phyloP scores from a whole-genome alignment of 2,329 filamentous ascomycete genomes.

The Ascochyta viciae-villosae region DNA sequence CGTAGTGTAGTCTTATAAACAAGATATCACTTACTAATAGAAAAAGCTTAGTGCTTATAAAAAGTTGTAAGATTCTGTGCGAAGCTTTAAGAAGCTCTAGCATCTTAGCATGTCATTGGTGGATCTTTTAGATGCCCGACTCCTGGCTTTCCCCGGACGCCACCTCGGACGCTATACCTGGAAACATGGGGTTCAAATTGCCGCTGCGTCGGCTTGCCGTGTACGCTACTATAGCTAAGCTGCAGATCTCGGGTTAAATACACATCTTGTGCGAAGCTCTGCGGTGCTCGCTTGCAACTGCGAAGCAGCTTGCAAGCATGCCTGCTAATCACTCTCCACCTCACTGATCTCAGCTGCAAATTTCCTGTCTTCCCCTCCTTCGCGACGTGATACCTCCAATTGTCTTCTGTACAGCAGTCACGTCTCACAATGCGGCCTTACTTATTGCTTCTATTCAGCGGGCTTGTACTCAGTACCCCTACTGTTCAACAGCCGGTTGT shows the following conservation, averaged over 20 bases:
- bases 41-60: too few species aligned
- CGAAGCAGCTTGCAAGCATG: background rate
- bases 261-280: background rate
- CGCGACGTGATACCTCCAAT: background rate
- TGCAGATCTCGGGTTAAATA: background rate
- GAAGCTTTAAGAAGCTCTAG: too few species aligned
- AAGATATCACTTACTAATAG: too few species aligned
- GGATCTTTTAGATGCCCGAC: conserved; percentile 3
- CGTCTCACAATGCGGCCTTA: background rate
- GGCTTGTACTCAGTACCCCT: background rate
- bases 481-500: conserved; percentile 17
- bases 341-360: background rate
- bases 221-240: background rate
- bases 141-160: conserved; percentile 12
- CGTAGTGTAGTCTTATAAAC: background rate
- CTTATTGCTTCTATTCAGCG: background rate
- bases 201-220: too few species aligned
- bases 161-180: conserved; percentile 1
- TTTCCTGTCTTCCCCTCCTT: background rate
- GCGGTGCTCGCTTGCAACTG: background rate
- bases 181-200: background rate
- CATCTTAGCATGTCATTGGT: background rate
- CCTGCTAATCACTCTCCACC: background rate
- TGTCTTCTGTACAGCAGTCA: background rate
- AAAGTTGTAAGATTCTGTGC: too few species aligned